Percentiles rank a stretch among this genome's conserved stretches.
Conservation (phyloP, 1,139 yeast genomes). For the Diutina ranongensis region DNA sequence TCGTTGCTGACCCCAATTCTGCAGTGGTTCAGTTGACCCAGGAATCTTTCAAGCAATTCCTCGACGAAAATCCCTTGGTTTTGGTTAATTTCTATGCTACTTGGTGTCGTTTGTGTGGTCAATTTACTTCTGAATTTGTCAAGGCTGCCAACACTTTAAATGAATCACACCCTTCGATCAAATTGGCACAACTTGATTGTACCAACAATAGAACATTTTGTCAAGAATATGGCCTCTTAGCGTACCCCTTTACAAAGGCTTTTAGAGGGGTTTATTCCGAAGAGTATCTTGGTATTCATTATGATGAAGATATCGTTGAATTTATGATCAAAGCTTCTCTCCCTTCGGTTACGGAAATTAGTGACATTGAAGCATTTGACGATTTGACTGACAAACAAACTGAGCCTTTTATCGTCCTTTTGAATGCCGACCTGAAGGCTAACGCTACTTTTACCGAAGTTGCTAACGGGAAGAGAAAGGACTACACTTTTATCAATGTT, state of each 20-base stretch:
- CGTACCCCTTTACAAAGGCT: constrained; percentile 87
- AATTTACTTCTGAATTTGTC: constrained; percentile 82
- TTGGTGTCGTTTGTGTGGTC: constrained; percentile 99
- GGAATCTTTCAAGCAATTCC: constrained; percentile 48
- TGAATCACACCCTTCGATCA: constrained; percentile 46
- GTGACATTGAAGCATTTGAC: constrained; percentile 24
- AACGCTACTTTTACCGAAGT: neutral
- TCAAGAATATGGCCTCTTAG: constrained; percentile 60
- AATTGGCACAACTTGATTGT: constrained; percentile 89
- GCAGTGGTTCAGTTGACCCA: constrained; percentile 75
- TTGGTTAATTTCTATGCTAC: constrained; percentile 96
- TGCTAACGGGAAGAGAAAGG: neutral
- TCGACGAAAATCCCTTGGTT: constrained; percentile 65
- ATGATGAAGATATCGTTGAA: constrained; percentile 61
- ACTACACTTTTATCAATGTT: constrained; percentile 1
- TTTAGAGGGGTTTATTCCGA: constrained; percentile 40
- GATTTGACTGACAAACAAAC: constrained; percentile 17
- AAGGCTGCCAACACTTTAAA: constrained; percentile 71
- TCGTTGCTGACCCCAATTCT: constrained; percentile 69
- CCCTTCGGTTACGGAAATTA: constrained; percentile 60
- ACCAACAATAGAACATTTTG: constrained; percentile 79
- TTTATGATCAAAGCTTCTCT: constrained; percentile 76
- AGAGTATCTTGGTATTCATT: constrained; percentile 79
- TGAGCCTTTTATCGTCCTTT: neutral
- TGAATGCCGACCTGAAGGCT: neutral